Percentiles rank a stretch among this genome's conserved stretches.
phyloP scores from a whole-genome alignment of 2,329 filamentous ascomycete species.

The Raffaelea ambrosiae region DNA sequence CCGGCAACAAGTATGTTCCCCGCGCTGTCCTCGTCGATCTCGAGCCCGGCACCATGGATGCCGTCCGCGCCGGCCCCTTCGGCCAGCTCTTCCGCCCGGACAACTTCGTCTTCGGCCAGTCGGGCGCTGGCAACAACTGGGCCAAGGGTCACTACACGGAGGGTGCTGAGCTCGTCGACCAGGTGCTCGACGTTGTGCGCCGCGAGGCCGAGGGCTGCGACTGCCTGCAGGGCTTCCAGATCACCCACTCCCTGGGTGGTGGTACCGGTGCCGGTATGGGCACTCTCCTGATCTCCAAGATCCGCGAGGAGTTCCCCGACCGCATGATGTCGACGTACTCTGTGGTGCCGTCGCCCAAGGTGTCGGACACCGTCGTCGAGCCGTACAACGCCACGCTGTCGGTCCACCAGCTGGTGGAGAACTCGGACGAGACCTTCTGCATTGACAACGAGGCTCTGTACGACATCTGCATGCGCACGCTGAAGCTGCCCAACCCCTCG shows the following conservation, averaged over 20 bases:
- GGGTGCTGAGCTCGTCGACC: conserved; percentile 96
- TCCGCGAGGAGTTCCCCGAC: conserved; percentile 99
- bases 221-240: conserved; percentile 99
- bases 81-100: conserved; percentile 99
- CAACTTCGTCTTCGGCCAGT: conserved; percentile 99
- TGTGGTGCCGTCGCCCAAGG: conserved; percentile 96
- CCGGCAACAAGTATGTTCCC: conserved; percentile 98
- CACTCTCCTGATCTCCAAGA: conserved; percentile 99
- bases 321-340: conserved; percentile 99
- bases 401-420: conserved; percentile 98
- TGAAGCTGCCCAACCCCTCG: conserved; percentile 97
- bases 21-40: conserved; percentile 99
- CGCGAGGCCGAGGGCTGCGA: conserved; percentile 98
- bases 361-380: conserved; percentile 98
- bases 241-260: conserved; percentile 99
- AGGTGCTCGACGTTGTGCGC: conserved; percentile 96
- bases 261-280: conserved; percentile 99
- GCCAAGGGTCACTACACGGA: conserved; percentile 99
- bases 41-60: conserved; percentile 99
- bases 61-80: conserved; percentile 95
- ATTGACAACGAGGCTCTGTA: conserved; percentile 99
- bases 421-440: conserved; percentile 99
- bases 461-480: conserved; percentile 99
- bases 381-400: conserved; percentile 99
- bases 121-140: conserved; percentile 99